Evolutionary conservation across 805 yeast genomes (phyloP).

Genomic region (Pichia eremophila): DNA sequence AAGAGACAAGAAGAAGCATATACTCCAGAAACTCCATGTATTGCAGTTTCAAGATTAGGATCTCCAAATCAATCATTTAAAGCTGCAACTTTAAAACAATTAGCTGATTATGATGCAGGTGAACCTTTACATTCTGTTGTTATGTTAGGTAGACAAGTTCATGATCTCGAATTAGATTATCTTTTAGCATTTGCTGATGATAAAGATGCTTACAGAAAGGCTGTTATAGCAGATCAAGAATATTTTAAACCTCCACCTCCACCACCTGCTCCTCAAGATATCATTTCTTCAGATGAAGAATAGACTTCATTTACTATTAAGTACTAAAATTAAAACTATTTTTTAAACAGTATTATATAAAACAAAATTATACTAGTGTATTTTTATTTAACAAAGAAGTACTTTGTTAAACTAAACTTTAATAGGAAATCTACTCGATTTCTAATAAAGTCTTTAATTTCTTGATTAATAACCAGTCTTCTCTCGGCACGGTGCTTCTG

Average conservation of each 20-base stretch:
- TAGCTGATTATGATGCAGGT: conserved; percentile 81
- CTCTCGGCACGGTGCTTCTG: conserved; percentile 87
- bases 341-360: too few relatives aligned
- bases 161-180: conserved; percentile 84
- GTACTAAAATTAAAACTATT: too few relatives aligned
- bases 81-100: conserved; percentile 73
- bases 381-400: neutral
- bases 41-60: conserved; percentile 87
- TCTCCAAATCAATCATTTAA: conserved; percentile 74
- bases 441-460: conserved; percentile 83
- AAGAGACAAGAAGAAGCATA: conserved; percentile 67
- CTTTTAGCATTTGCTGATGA: conserved; percentile 68
- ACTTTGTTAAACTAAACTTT: neutral
- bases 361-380: too few relatives aligned
- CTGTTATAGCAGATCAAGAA: conserved; percentile 53
- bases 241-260: conserved; percentile 38
- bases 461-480: conserved; percentile 90
- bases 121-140: conserved; percentile 90
- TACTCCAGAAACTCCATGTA: conserved; percentile 82
- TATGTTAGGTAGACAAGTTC: conserved; percentile 87
- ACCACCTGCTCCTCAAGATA: conserved; percentile 9
- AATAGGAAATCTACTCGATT: conserved; percentile 30
- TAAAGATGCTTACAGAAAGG: conserved; percentile 36
- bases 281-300: conserved; percentile 12
- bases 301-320: neutral